Evolutionary conservation across 2,329 filamentous ascomycete species (phyloP), one percentile per base, ranked within the genome.

Genomic region (Mycosphaerelloides madeirae): DNA sequence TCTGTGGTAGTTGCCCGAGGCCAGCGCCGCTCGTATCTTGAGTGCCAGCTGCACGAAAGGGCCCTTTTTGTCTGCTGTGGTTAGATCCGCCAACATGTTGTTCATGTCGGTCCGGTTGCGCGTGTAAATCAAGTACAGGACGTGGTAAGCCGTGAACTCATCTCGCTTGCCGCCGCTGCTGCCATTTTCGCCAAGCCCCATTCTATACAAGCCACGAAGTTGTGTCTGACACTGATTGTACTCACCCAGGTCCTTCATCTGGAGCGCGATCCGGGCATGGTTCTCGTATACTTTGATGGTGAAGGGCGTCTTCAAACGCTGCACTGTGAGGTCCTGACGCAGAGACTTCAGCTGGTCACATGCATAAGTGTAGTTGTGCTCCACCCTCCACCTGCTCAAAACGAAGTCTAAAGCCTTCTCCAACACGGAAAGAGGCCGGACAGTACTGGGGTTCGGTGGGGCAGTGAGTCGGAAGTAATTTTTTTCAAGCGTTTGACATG

Each of bases 201-300:
- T 80, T 67, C 81, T 80, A 71, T 98, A 97, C 62, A 98, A 75
- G 55, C 85, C 88, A 69, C 88, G 87, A 65, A 98, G 77, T 74
- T 98, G 93, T 62, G 93, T 97, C 76, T 98, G 93, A 71, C 93
- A 98, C 79, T 98, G 93, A 76, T 98, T 98, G 93, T 98, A 98
- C 93, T 98, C 93, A 98, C 93, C 91, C 75, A 97, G 81, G 76
- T 98, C 93, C 72, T 87, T 89, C 79, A 94, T 96, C 71, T 98
- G 91, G 69, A 98, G 77, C 57, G 93, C 93, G 71, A 98, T 97
- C 49, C 93, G 84, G 53, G 91, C 93, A 71, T 98, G 93, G 50
- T 91, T 94, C 72, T 98, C 93, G 70, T 98, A 98, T 37, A 96
- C 93, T 52, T 80, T 85, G 53, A 97, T 90, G 19, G 93, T 97